Percentiles rank a stretch among this genome's conserved stretches.
These are phyloP conservation scores for Nigrospora osmanthi DNA, from an alignment of 2,329 filamentous ascomycete genomes.

Conservation along the genomic window DNA sequence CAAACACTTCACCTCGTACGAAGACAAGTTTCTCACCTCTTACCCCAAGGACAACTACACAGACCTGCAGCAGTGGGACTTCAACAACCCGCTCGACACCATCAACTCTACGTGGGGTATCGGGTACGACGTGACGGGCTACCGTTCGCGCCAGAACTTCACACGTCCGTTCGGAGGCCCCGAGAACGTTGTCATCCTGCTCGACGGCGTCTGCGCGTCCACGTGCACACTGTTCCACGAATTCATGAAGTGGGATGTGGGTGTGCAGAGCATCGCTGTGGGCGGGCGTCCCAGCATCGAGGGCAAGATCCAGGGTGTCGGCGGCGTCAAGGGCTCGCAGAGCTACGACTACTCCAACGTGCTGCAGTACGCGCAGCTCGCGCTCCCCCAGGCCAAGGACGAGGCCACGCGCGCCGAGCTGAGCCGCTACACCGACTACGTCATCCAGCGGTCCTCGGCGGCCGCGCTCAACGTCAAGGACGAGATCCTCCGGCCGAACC, in stretches of 20 bases:
- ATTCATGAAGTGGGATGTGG: slow-evolving; percentile 41
- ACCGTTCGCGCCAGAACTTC: slow-evolving; percentile 36
- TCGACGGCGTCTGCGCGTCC: slow-evolving; percentile 51
- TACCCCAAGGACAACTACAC: slow-evolving; percentile 42
- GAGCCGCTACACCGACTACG: slow-evolving; percentile 21
- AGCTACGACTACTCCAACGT: slow-evolving; percentile 23
- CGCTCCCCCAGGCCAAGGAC: slow-evolving; percentile 16
- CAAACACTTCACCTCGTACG: slow-evolving; percentile 41
- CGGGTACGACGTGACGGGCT: slow-evolving; percentile 41
- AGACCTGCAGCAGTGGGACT: slow-evolving; percentile 41
- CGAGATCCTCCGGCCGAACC: slow-evolving; percentile 25
- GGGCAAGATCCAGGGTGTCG: slow-evolving; percentile 44
- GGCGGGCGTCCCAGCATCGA: slow-evolving; percentile 36
- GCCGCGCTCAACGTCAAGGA: slow-evolving; percentile 30
- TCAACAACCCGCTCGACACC: slow-evolving; percentile 31
- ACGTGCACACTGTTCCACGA: slow-evolving; percentile 51
- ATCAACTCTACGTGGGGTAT: slow-evolving; percentile 31
- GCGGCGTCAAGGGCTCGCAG: slow-evolving; percentile 43
- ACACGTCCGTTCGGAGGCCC: slow-evolving; percentile 41
- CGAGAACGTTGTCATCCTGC: slow-evolving; percentile 51
- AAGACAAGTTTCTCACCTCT: slow-evolving; percentile 32
- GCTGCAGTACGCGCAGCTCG: slow-evolving; percentile 14
- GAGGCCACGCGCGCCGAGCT: slow-evolving; percentile 19
- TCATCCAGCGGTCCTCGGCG: slow-evolving; percentile 21
- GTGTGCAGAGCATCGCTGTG: slow-evolving; percentile 45